These are phyloP conservation scores for Aureobasidium sp. DNA, from an alignment of 2,329 filamentous ascomycete genomes.

Conservation along the genomic window DNA sequence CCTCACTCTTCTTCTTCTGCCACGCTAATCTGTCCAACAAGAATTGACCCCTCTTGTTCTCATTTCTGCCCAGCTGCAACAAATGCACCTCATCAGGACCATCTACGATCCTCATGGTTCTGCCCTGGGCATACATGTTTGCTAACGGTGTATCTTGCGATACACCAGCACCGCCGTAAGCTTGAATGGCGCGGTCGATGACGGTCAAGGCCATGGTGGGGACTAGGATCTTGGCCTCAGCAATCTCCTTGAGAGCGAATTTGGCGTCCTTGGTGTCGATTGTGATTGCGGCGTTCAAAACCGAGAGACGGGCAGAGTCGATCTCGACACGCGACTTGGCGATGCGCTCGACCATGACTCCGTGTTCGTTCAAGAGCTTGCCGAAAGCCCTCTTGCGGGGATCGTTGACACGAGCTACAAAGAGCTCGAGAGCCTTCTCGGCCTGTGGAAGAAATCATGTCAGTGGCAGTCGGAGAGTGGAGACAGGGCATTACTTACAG, in stretches of 20 bases:
- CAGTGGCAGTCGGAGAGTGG: background rate
- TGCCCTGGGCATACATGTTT: constrained; percentile 36
- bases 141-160: constrained; percentile 92
- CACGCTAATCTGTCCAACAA: constrained; percentile 55
- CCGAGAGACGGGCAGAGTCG: constrained; percentile 79
- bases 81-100: constrained; percentile 95
- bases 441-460: constrained; percentile 42
- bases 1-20: constrained; percentile 59
- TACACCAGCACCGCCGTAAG: constrained; percentile 84
- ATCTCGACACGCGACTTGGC: constrained; percentile 90
- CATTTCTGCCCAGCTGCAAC: constrained; percentile 71
- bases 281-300: constrained; percentile 89
- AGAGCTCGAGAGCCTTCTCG: constrained; percentile 87
- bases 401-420: constrained; percentile 92
- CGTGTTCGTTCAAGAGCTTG: constrained; percentile 78
- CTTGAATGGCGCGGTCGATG: constrained; percentile 90
- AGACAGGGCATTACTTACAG: constrained; percentile 41
- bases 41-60: constrained; percentile 60
- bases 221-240: constrained; percentile 87
- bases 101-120: constrained; percentile 47
- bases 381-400: constrained; percentile 85
- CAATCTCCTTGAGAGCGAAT: constrained; percentile 84
- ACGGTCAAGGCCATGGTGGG: constrained; percentile 75
- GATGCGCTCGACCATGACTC: constrained; percentile 91
- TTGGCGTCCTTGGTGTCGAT: constrained; percentile 90